These are phyloP conservation scores for Fusarium paranaense DNA, from an alignment of 2,329 filamentous ascomycete species.

Conservation along the genomic window DNA sequence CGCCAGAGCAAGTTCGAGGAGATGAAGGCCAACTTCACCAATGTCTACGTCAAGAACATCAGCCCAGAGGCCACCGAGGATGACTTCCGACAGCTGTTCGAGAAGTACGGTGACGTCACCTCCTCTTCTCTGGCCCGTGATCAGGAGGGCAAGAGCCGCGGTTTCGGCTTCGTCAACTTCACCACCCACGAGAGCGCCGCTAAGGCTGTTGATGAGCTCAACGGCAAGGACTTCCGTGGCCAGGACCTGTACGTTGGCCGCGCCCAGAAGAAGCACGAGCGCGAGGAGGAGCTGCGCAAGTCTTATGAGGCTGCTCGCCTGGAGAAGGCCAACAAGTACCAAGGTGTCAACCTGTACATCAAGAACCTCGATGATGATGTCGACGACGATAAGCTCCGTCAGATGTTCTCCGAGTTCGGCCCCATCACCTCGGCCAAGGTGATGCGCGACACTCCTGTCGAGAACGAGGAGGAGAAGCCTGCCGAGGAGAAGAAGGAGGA, in stretches of 20 bases:
- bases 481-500: conserved; percentile 63
- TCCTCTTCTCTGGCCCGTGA: conserved; percentile 95
- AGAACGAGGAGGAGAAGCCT: conserved; percentile 63
- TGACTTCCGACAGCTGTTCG: conserved; percentile 93
- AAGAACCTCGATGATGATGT: conserved; percentile 98
- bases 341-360: conserved; percentile 99
- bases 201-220: conserved; percentile 90
- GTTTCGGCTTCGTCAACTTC: conserved; percentile 97
- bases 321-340: conserved; percentile 99
- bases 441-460: conserved; percentile 84
- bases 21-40: conserved; percentile 99
- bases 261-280: conserved; percentile 99
- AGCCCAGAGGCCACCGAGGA: conserved; percentile 86
- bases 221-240: conserved; percentile 90
- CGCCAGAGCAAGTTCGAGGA: conserved; percentile 99
- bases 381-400: conserved; percentile 96
- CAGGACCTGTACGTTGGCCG: conserved; percentile 98
- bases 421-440: conserved; percentile 99
- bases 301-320: conserved; percentile 97
- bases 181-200: conserved; percentile 88
- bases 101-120: conserved; percentile 92
- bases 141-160: conserved; percentile 90
- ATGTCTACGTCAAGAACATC: conserved; percentile 99
- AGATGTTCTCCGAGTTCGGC: conserved; percentile 91
- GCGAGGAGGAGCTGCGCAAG: conserved; percentile 98